Evolutionary conservation across 2,329 filamentous ascomycete species (phyloP).

Genomic region (Amesomyces nigricolor): DNA sequence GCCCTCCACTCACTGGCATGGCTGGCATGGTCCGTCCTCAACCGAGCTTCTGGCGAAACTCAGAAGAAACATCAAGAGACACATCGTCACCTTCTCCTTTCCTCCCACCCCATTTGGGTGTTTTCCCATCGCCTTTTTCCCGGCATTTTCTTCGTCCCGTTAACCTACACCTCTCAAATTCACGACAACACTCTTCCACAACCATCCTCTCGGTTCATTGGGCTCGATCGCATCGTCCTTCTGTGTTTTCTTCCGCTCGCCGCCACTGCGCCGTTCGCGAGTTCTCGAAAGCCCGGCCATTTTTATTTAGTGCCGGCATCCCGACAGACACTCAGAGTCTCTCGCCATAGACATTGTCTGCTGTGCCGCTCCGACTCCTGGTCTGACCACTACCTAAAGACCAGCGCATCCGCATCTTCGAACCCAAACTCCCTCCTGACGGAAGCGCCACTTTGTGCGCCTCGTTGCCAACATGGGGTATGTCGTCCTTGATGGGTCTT

Average conservation of each 20-base stretch:
- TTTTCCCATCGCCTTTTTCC: neutral
- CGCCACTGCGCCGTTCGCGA: neutral
- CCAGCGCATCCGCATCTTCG: neutral
- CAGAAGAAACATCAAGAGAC: neutral
- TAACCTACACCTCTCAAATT: neutral
- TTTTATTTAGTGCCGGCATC: slow-evolving; percentile 28
- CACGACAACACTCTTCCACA: neutral
- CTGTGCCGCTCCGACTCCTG: neutral
- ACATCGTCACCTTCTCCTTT: neutral
- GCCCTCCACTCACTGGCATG: no score
- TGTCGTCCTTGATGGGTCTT: slow-evolving; percentile 1
- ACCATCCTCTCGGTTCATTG: neutral
- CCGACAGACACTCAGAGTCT: neutral
- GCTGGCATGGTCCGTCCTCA: no score
- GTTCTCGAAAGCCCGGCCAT: slow-evolving; percentile 25
- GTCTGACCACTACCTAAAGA: neutral
- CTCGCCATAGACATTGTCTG: neutral
- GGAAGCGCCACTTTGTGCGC: slow-evolving; percentile 7
- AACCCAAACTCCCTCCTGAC: neutral
- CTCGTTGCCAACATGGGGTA: slow-evolving; percentile 30
- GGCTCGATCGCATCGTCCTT: neutral
- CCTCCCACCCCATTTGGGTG: neutral
- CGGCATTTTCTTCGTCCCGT: neutral
- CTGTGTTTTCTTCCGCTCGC: slow-evolving; percentile 3
- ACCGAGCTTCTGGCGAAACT: neutral